A percentile compares a stretch with the other conserved stretches of the same genome.
These are phyloP conservation scores for Gyrodon lividus DNA, from an alignment of 768 basidiomycete species.

Conservation along the genomic window DNA sequence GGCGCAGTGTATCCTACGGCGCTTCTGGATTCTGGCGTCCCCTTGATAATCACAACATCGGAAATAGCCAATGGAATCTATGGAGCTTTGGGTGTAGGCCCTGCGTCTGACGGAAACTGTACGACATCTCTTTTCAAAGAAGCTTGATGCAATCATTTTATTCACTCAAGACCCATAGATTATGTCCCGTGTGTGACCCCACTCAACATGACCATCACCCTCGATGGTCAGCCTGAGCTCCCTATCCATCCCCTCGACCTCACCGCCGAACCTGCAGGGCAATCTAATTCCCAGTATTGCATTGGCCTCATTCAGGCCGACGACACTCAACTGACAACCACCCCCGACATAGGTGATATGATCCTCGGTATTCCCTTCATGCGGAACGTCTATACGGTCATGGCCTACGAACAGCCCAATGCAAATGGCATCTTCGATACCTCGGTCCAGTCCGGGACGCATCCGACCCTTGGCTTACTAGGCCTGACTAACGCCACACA, in stretches of 20 bases:
- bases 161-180: constrained; percentile 42
- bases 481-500: constrained; percentile 57
- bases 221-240: constrained; percentile 56
- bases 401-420: constrained; percentile 58
- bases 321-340: constrained; percentile 39
- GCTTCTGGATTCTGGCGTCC: constrained; percentile 72
- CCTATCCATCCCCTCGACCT: constrained; percentile 77
- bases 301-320: constrained; percentile 67
- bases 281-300: constrained; percentile 48
- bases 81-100: constrained; percentile 64
- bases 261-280: constrained; percentile 45
- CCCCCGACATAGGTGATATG: constrained; percentile 56
- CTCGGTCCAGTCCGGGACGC: constrained; percentile 16
- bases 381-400: constrained; percentile 73
- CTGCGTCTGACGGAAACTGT: constrained; percentile 65
- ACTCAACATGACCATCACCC: constrained; percentile 67
- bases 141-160: neutral
- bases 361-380: constrained; percentile 79
- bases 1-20: constrained; percentile 54
- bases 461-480: constrained; percentile 58
- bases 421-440: constrained; percentile 45
- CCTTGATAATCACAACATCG: constrained; percentile 60
- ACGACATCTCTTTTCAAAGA: constrained; percentile 25
- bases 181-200: constrained; percentile 72
- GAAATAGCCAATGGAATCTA: constrained; percentile 73